Evolutionary conservation across 345 rosid species (phyloP).

Genomic region (Odontarrhena argentea): DNA sequence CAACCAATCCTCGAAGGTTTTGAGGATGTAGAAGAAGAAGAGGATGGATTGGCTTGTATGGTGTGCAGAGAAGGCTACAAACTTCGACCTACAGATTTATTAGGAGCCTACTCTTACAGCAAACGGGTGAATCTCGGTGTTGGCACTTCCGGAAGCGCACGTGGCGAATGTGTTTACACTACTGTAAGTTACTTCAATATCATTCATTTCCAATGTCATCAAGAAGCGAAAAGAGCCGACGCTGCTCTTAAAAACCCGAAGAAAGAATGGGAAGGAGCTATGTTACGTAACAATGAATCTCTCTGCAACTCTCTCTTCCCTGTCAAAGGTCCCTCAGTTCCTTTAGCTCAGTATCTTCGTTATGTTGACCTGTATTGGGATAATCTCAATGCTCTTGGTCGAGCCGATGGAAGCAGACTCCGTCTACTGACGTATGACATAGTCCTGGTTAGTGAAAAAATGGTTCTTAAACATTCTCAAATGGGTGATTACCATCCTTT

Average conservation of each 20-base stretch:
- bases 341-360: conserved; percentile 74
- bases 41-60: conserved; percentile 97
- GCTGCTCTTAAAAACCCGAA: conserved; percentile 90
- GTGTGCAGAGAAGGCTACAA: conserved; percentile 98
- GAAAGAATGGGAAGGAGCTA: conserved; percentile 99
- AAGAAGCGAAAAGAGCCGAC: conserved; percentile 99
- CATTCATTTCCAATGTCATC: conserved; percentile 98
- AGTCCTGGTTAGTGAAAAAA: conserved; percentile 69
- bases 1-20: conserved; percentile 88
- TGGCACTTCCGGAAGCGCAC: conserved; percentile 88
- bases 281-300: conserved; percentile 90
- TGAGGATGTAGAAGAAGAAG: conserved; percentile 96
- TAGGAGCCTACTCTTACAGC: conserved; percentile 89
- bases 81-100: conserved; percentile 85
- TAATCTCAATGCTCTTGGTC: conserved; percentile 88
- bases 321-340: conserved; percentile 84
- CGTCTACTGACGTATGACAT: conserved; percentile 91
- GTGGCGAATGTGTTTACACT: conserved; percentile 96
- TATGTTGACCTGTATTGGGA: conserved; percentile 95
- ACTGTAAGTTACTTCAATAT: conserved; percentile 95
- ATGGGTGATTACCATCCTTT: neutral
- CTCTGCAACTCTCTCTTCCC: conserved; percentile 98
- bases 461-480: conserved; percentile 2
- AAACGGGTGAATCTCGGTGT: conserved; percentile 92
- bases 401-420: conserved; percentile 92